Evolutionary conservation across 176 grass and related monocot genomes (phyloP).

Genomic region (Carex parvula): DNA sequence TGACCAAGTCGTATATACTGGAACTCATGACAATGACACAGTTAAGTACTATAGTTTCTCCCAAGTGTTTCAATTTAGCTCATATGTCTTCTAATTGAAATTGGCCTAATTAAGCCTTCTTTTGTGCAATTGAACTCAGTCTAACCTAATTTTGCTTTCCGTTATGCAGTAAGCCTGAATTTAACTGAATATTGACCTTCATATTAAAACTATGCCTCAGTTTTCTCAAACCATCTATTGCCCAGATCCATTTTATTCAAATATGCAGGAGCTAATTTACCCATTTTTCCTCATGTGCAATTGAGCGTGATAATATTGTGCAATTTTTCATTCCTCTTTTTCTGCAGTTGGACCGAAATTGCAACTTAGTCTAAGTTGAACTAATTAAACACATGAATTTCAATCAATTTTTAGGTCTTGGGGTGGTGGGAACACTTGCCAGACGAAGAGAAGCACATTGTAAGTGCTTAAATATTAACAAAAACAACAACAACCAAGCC

Average conservation of each 20-base stretch:
- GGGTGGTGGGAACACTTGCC: constrained; percentile 76
- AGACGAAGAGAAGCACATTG: constrained; percentile 61
- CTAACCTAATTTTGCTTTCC: not conserved
- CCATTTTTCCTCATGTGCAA: not conserved
- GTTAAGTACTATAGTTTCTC: constrained; percentile 36
- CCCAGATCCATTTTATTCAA: not conserved
- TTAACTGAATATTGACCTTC: not conserved
- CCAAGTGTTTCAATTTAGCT: not conserved
- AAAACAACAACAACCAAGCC: no score
- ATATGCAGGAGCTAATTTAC: not conserved
- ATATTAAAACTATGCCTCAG: not conserved
- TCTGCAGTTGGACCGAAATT: not conserved
- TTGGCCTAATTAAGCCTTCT: not conserved
- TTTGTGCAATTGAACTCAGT: not conserved
- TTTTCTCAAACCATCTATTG: constrained; percentile 9
- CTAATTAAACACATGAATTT: constrained; percentile 14
- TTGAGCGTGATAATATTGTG: not conserved
- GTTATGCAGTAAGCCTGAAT: not conserved
- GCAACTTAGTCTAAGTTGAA: not conserved
- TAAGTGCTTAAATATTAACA: constrained; percentile 29
- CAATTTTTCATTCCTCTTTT: not conserved
- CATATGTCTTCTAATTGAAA: not conserved
- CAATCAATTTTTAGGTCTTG: constrained; percentile 39
- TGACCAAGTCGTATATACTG: constrained; percentile 95
- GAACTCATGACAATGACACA: constrained; percentile 97